Evolutionary conservation across 345 rosid genomes (phyloP), one percentile per base, ranked within the genome.

Genomic region (Moringa oleifera): DNA sequence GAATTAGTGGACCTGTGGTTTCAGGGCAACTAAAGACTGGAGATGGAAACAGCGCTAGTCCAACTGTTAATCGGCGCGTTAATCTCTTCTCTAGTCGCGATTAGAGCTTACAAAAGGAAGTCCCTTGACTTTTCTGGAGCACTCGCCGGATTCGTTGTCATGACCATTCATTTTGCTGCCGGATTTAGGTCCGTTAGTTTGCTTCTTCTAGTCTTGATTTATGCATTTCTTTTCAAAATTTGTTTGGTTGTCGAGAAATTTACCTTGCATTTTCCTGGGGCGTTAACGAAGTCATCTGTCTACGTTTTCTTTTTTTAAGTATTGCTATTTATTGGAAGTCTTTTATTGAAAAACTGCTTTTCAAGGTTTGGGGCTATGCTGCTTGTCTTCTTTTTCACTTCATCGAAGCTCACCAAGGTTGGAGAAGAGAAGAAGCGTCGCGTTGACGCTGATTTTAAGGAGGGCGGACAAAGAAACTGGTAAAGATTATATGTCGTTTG

Each of bases 381-480:
- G 66, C 85, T 94, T 0, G 88, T 70, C 0, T 94, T 94, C 85
- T 94, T 88, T 67, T 74, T 94, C 51, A 67, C 84, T 55, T 94
- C 99, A 0, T 94, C 99, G 23, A 90, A 82, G 86, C 89, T 90
- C 53, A 94, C 99, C 11, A 90, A 88, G 64, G 81, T 90, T 51
- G 99, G 99, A 7, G 85, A 79, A 73, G 96, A 88, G 49, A 90
- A 77, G 81, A 94, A 94, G 83, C 82, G 85, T 59, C 77, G 60
- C 21, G 73, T 90, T 23, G 97, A 88, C 65, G 84, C 82, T 62
- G 95, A 88, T 41, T 94, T 90, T 64, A 94, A 88, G 75, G 92
- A 90, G 69, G 95, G 98, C 6, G 98, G 98, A 1, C 98, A 93
- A 73, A 75, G 99, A 65, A 86, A 93, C 70, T 94, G 97, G 99